Evolutionary conservation across 345 rosid species (phyloP), one percentile per base, ranked within the genome.

Genomic region (Eutrema japonicum): DNA sequence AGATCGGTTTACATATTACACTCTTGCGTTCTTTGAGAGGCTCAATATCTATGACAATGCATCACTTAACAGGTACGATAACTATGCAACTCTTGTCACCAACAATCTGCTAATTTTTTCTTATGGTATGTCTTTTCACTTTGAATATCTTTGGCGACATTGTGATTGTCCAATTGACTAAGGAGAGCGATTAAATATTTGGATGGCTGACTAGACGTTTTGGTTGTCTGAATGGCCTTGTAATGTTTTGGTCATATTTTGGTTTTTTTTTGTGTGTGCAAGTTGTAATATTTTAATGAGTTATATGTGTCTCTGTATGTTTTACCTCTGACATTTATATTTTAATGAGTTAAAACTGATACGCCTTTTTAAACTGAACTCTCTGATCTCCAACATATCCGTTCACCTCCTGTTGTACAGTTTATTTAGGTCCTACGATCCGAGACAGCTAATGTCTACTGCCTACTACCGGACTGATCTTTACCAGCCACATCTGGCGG

Each of bases 21-120:
- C 98, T 52, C 96, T 95, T 64, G 94, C 93, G 4, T 95, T 89
- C 79, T 95, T 95, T 77, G 99, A 92, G 85, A 88, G 84, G 79
- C 83, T 95, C 82, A 89, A 83, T 75, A 90, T 95, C 52, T 92
- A 92, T 64, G 94, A 83, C 84, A 90, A 90, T 78, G 93, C 91
- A 46, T 92, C 99, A 76, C 77, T 95, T 83, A 83, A 81, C 92
- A 92, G 98, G 99, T 95, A 87, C 29, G 46, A 50, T 65, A 42
- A 29, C 55, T 55, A 13, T 62, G 47, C 37, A 56, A 35, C 49
- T 64, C 54, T 69, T 53, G 51, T 40, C 61, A 55, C 54, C 67
- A 56, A 33, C 14, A 55, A 32, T 47, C 57, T 61, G 62, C 48
- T 41, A 60, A n/a, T 27, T 0, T 10, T 46, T 64, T 64, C 12